Evolutionary conservation across 2,329 filamentous ascomycete genomes (phyloP).

Genomic region (Monosporascus sp.): DNA sequence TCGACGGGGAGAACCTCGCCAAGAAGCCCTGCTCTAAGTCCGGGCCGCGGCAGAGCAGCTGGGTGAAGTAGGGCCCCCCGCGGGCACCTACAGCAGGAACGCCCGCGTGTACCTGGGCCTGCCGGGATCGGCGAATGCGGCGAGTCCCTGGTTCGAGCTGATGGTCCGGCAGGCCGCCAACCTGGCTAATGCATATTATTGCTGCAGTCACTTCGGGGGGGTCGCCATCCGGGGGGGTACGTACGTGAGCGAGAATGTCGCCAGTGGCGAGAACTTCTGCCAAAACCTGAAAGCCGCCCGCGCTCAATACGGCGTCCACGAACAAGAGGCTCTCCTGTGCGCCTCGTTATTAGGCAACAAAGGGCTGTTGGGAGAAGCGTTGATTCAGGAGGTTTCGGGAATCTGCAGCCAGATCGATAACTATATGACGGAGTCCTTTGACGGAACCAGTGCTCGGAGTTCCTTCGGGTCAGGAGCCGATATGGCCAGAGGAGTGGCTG

Average conservation of each 20-base stretch:
- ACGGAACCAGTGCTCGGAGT: no score
- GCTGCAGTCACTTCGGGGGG: slow-evolving; percentile 37
- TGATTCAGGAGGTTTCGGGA: no score
- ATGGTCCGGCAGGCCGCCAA: slow-evolving; percentile 28
- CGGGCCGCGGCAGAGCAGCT: slow-evolving; percentile 29
- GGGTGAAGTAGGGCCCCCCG: slow-evolving; percentile 23
- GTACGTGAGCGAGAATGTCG: slow-evolving; percentile 25
- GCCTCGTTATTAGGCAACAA: no score
- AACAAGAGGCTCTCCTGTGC: slow-evolving; percentile 9
- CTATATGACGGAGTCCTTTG: no score
- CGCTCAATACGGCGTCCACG: slow-evolving; percentile 18
- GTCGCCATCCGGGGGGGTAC: slow-evolving; percentile 43
- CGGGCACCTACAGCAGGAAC: slow-evolving; percentile 29
- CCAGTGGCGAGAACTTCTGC: slow-evolving; percentile 31
- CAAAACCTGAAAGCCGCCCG: slow-evolving; percentile 31
- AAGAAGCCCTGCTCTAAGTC: slow-evolving; percentile 35
- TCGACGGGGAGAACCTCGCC: slow-evolving; percentile 31
- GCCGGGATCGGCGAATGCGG: slow-evolving; percentile 26
- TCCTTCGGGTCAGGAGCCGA: no score
- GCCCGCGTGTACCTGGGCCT: slow-evolving; percentile 42
- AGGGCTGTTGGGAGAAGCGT: no score
- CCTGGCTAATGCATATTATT: slow-evolving; percentile 34
- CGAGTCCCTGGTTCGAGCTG: slow-evolving; percentile 30
- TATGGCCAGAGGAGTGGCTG: no score
- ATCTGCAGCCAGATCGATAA: no score